Evolutionary conservation across 2,329 filamentous ascomycete genomes (phyloP), one percentile per base, ranked within the genome.

Genomic region (Fusarium bulbicola): DNA sequence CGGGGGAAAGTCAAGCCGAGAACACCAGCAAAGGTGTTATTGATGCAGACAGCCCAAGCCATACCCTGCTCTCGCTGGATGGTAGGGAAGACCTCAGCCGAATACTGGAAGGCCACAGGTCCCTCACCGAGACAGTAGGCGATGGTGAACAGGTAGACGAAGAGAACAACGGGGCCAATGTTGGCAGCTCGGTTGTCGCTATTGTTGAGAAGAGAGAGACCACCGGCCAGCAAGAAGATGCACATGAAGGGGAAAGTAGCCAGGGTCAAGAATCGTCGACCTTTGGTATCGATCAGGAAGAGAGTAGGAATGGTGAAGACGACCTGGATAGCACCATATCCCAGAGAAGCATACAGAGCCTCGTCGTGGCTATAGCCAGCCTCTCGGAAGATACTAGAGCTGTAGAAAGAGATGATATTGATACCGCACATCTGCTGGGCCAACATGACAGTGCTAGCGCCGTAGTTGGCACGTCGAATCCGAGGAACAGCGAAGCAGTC

Each of bases 381-480:
- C 4, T 58, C 26, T 9, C 45, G 16, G 36, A 72, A 72, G 54
- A 72, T 72, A 7, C 59, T 72, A 0, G 69, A 72, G 2, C 68
- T 72, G 39, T 72, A 72, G 32, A 72, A 72, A 4, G 69, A 71
- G 20, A 72, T 72, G 0, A 72, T 92, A 79, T 93, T 93, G 81
- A 92, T 82, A 30, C 80, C 87, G 75, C 90, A 92, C 86, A 92
- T 90, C 81, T 92, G 91, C 81, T 93, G 91, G 6, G 90, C 90
- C 79, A 92, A 89, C 93, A 97, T 97, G 77, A 96, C 93, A 6
- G 90, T 91, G 75, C 91, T 92, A 3, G 93, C 92, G 16, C 93
- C 94, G 52, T 92, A 86, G 21, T 90, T 95, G 18, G 94, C 94
- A 46, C 91, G 87, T 52, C 91, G 88, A 18, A 93, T 85, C 64